phyloP scores from a whole-genome alignment of 148 eudicot species.

The Vaccinium vitisidaea region DNA sequence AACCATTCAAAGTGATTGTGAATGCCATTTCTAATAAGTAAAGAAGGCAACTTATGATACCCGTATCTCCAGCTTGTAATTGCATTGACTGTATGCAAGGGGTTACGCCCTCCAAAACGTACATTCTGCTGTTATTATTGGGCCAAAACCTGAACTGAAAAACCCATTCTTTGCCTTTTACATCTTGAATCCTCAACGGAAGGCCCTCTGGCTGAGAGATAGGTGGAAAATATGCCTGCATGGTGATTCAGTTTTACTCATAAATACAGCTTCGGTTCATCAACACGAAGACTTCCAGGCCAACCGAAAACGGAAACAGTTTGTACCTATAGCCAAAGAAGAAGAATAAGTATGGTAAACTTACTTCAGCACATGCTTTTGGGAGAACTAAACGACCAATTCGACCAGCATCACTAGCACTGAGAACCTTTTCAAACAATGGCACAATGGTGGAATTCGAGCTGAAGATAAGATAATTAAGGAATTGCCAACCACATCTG shows the following conservation, averaged over 20 bases:
- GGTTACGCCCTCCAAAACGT: slow-evolving; percentile 97
- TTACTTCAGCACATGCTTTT: slow-evolving; percentile 99
- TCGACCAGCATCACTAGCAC: slow-evolving; percentile 99
- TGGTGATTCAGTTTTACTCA: slow-evolving; percentile 18
- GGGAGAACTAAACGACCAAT: slow-evolving; percentile 99
- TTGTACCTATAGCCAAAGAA: slow-evolving; percentile 2
- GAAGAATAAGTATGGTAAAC: slow-evolving; percentile 24
- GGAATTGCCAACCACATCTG: slow-evolving; percentile 22
- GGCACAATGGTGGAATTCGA: slow-evolving; percentile 89
- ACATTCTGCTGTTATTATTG: slow-evolving; percentile 97
- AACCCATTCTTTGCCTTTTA: slow-evolving; percentile 95
- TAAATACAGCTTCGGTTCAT: slow-evolving; percentile 11
- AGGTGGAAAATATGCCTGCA: slow-evolving; percentile 97
- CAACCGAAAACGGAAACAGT: neutral
- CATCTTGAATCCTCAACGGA: slow-evolving; percentile 91
- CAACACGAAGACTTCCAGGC: neutral
- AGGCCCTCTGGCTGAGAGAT: slow-evolving; percentile 96
- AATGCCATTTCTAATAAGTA: neutral
- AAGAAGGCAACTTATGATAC: slow-evolving; percentile 31
- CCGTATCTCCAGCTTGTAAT: slow-evolving; percentile 98
- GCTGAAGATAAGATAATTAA: slow-evolving; percentile 49
- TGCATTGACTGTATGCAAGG: slow-evolving; percentile 99
- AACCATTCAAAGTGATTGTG: neutral
- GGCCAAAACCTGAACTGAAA: slow-evolving; percentile 99
- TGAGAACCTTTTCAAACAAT: slow-evolving; percentile 90